Evolutionary conservation across 2,329 filamentous ascomycete species (phyloP), one percentile per base, ranked within the genome.

Genomic region (Aureobasidium subglaciale): DNA sequence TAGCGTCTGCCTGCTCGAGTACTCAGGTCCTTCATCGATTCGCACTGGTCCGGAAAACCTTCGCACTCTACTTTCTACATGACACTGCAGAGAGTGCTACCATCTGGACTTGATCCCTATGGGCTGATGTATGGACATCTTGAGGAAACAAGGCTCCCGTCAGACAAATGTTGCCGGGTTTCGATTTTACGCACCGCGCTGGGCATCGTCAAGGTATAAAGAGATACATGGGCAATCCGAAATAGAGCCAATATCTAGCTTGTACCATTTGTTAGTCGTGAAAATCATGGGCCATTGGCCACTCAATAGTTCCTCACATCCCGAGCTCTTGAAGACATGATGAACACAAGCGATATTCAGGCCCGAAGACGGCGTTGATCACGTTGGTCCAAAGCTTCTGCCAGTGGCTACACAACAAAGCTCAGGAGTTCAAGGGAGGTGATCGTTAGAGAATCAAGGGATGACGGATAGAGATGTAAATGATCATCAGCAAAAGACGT

Each of bases 401-500:
- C 42, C 20, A 16, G 15, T 13, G 27, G 32, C n/a, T 13, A n/a
- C 29, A 22, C 13, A 22, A 6, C 7, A 34, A n/a, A 16, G 27
- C n/a, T 20, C 18, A 34, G 29, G 24, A 29, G 40, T 16, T 18
- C 24, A 43, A 18, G 13, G 24, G 18, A 35, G 20, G 29, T 18
- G 11, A 15, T 34, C 24, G 43, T 48, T 48, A 5, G 30, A n/a
- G 35, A 30, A 48, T 48, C 43, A 35, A 48, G 43, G 43, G 30
- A 45, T 32, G 42, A 45, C 42, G 42, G 42, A 22, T 45, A 45
- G 16, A 13, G 8, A 24, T 22, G 35, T 29, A 48, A 25, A 48
- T 48, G 43, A 48, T 11, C 43, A 34, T 46, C 43, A 48, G 43
- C 43, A 48, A 48, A 35, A 48, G 43, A 48, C 43, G 43, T 48